phyloP scores from a whole-genome alignment of 1,284 basidiomycete species.

The Pulveroboletus sp. region DNA sequence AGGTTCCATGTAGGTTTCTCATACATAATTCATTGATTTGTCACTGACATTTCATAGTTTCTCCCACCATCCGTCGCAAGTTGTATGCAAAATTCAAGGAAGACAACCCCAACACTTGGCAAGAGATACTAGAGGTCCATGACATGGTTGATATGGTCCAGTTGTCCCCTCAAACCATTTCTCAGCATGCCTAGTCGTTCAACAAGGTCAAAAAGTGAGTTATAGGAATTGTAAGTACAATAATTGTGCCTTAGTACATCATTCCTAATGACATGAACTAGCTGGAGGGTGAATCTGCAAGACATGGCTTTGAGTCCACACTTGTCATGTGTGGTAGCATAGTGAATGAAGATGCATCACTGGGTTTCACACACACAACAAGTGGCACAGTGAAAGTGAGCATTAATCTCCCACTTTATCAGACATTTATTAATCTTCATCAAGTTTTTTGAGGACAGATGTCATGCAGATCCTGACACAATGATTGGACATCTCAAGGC shows the following conservation, averaged over 20 bases:
- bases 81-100: conserved; percentile 1
- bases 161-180: not conserved
- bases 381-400: not conserved
- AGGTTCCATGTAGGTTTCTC: not conserved
- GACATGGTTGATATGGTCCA: not conserved
- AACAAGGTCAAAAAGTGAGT: not conserved
- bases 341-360: conserved; percentile 12
- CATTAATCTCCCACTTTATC: not conserved
- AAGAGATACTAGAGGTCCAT: not conserved
- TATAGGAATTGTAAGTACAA: not conserved
- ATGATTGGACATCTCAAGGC: conserved; percentile 1
- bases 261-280: not conserved
- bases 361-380: not conserved
- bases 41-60: not conserved
- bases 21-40: no score
- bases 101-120: not conserved
- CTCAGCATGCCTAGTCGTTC: not conserved
- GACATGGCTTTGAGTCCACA: conserved; percentile 11
- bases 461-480: not conserved
- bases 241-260: not conserved
- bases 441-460: not conserved
- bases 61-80: not conserved
- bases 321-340: conserved; percentile 14
- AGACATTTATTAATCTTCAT: not conserved
- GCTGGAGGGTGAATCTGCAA: not conserved